phyloP scores from a whole-genome alignment of 2,329 filamentous ascomycete genomes.

The Diaporthe amygdali region DNA sequence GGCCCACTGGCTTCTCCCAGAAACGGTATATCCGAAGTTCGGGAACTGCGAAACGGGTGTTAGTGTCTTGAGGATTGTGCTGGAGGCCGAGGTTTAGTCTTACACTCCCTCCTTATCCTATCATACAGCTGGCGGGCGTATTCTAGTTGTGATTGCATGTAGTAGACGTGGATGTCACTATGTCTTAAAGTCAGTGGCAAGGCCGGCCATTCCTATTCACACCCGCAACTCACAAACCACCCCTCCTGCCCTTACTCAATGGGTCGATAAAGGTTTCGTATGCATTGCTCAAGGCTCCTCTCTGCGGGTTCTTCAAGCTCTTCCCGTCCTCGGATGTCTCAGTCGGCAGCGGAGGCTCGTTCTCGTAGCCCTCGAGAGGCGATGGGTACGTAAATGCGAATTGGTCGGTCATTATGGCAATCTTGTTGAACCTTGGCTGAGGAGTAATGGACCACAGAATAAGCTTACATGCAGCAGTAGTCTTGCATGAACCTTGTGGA shows the following conservation, averaged over 20 bases:
- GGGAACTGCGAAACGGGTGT: slow-evolving; percentile 62
- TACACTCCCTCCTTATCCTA: slow-evolving; percentile 80
- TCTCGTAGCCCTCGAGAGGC: slow-evolving; percentile 63
- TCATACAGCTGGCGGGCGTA: slow-evolving; percentile 79
- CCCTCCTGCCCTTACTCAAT: slow-evolving; percentile 67
- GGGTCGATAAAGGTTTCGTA: slow-evolving; percentile 75
- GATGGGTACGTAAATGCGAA: slow-evolving; percentile 56
- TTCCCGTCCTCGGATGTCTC: slow-evolving; percentile 77
- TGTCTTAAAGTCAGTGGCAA: neutral
- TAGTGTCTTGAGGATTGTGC: neutral
- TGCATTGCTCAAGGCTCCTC: slow-evolving; percentile 65
- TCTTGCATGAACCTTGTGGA: neutral
- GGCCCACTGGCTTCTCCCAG: slow-evolving; percentile 79
- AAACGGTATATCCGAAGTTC: slow-evolving; percentile 82
- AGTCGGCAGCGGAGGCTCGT: slow-evolving; percentile 58
- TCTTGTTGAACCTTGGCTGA: neutral
- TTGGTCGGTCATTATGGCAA: slow-evolving; percentile 42
- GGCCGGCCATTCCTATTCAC: neutral
- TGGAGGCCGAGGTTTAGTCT: slow-evolving; percentile 29
- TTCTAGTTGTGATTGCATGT: slow-evolving; percentile 68
- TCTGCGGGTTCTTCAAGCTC: slow-evolving; percentile 71
- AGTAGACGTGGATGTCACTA: slow-evolving; percentile 86
- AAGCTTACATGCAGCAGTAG: neutral
- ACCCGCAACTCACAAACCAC: slow-evolving; percentile 67
- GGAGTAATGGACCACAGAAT: neutral